phyloP scores from a whole-genome alignment of 345 rosid species.

The Salix brachista region DNA sequence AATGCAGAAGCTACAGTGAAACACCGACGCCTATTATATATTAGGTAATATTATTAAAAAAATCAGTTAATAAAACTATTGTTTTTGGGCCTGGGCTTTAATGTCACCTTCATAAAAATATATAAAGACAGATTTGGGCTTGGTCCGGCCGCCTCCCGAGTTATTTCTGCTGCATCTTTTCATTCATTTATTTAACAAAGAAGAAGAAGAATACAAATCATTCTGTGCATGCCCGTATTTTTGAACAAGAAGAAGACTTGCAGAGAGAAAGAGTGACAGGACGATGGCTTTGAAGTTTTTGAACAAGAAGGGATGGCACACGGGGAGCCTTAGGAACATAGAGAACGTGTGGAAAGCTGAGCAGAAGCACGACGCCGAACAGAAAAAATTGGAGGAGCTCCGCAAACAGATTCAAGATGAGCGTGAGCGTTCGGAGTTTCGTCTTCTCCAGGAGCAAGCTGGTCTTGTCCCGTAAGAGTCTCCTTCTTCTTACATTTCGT shows the following conservation, averaged over 20 bases:
- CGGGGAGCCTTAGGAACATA: slow-evolving; percentile 91
- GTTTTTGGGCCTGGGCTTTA: not conserved
- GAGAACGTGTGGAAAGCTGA: slow-evolving; percentile 99
- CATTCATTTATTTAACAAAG: too few species aligned
- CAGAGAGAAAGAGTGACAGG: not conserved
- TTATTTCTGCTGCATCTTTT: not conserved
- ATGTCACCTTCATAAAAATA: not conserved
- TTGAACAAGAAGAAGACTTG: not conserved
- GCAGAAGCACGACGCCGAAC: slow-evolving; percentile 91
- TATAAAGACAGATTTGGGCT: not conserved
- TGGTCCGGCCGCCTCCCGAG: not conserved
- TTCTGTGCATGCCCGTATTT: not conserved
- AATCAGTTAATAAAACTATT: not conserved
- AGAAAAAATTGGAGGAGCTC: slow-evolving; percentile 93
- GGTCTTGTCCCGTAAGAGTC: slow-evolving; percentile 76
- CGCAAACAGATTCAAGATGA: slow-evolving; percentile 90
- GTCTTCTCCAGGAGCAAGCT: slow-evolving; percentile 88
- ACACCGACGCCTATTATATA: too few species aligned
- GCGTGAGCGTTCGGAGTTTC: slow-evolving; percentile 86
- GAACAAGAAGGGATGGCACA: slow-evolving; percentile 99
- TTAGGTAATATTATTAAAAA: too few species aligned
- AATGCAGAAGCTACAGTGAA: too few species aligned
- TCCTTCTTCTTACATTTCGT: not conserved
- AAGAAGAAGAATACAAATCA: not conserved
- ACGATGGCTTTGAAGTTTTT: slow-evolving; percentile 88